phyloP scores from a whole-genome alignment of 495 filamentous ascomycete species.

The Lasiosphaeriaceae sp. region DNA sequence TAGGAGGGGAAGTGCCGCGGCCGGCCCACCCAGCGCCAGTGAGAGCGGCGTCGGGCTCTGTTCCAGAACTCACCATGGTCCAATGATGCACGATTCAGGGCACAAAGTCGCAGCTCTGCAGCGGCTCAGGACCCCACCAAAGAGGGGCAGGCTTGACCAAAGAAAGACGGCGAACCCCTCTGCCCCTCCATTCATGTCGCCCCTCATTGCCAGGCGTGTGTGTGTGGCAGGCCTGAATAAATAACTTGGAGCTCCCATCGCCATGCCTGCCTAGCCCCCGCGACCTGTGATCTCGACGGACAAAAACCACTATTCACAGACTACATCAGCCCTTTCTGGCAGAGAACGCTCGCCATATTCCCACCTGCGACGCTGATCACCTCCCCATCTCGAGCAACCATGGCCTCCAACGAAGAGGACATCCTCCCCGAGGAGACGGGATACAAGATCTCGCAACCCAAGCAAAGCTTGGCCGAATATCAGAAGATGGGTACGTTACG shows the following conservation, averaged over 20 bases:
- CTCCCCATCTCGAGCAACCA: conserved; percentile 33
- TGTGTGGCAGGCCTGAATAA: background rate
- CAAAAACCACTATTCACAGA: background rate
- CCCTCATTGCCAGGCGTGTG: background rate
- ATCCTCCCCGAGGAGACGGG: conserved; percentile 85
- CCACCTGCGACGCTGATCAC: background rate
- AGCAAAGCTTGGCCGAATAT: conserved; percentile 94
- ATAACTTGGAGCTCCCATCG: background rate
- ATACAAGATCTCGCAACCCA: conserved; percentile 92
- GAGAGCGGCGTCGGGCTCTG: conserved; percentile 3
- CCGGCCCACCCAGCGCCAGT: background rate
- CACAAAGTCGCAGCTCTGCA: background rate
- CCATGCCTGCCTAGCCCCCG: background rate
- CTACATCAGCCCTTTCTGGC: background rate
- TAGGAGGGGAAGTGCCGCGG: background rate
- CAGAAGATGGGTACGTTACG: conserved; percentile 74
- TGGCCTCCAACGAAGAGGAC: conserved; percentile 80
- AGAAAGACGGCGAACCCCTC: background rate
- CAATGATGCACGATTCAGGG: conserved; percentile 16
- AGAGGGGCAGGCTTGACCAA: background rate
- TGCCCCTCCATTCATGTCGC: background rate
- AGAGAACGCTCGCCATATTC: background rate
- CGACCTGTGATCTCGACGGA: background rate
- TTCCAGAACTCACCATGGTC: conserved; percentile 10
- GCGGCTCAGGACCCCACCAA: background rate